Conservation (phyloP, 345 rosid genomes). For the Populus alba region DNA sequence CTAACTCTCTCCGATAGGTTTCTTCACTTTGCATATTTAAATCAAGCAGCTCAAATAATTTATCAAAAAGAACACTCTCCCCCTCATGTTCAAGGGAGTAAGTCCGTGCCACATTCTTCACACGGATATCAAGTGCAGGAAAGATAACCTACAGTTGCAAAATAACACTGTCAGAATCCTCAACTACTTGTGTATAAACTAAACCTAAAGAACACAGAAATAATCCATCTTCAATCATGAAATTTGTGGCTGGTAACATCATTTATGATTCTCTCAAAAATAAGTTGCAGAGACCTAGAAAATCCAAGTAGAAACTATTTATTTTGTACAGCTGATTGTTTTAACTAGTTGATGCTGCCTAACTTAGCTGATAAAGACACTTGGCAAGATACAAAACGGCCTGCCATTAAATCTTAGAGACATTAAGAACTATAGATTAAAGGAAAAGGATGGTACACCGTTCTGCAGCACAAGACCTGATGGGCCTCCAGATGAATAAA, state of each 20-base stretch:
- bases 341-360: neutral
- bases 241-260: neutral
- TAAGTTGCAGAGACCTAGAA: neutral
- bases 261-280: neutral
- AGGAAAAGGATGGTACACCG: neutral
- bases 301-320: neutral
- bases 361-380: neutral
- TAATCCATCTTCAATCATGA: neutral
- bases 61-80: constrained; percentile 69
- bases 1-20: constrained; percentile 63
- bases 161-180: constrained; percentile 7
- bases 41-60: constrained; percentile 62
- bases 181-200: neutral
- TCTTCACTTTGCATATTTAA: constrained; percentile 54
- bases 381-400: neutral
- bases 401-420: neutral
- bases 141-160: constrained; percentile 62
- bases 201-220: neutral
- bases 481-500: neutral
- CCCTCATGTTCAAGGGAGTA: constrained; percentile 91
- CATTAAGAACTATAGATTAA: neutral
- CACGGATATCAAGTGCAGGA: constrained; percentile 81
- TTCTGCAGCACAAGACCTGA: neutral
- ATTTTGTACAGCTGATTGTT: neutral
- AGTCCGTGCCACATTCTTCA: constrained; percentile 84